A percentile compares a stretch with the other conserved stretches of the same genome.
phyloP scores from a whole-genome alignment of 768 basidiomycete species.

The Calocybe gangraenosa region DNA sequence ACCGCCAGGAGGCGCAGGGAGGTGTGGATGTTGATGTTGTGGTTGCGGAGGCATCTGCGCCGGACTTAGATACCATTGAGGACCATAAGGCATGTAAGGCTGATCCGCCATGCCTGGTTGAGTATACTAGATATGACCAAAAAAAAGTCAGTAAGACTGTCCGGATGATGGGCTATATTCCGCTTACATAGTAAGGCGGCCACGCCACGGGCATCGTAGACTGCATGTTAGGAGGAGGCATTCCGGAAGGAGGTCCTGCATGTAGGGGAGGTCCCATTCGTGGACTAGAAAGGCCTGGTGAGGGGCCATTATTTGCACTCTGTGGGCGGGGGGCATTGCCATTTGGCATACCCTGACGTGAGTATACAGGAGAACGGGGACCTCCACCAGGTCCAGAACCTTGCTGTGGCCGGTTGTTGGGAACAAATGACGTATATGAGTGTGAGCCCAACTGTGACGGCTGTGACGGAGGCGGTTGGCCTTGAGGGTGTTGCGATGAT shows the following conservation, averaged over 20 bases:
- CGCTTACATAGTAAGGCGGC: slow-evolving; percentile 57
- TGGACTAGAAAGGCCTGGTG: slow-evolving; percentile 60
- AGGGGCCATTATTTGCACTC: slow-evolving; percentile 52
- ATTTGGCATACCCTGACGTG: slow-evolving; percentile 54
- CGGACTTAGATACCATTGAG: slow-evolving; percentile 36
- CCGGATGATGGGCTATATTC: slow-evolving; percentile 2
- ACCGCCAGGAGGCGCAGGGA: slow-evolving; percentile 41
- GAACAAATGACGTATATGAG: slow-evolving; percentile 45
- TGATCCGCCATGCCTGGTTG: slow-evolving; percentile 24
- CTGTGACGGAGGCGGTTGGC: slow-evolving; percentile 34
- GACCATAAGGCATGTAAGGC: slow-evolving; percentile 40
- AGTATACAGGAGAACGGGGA: slow-evolving; percentile 65
- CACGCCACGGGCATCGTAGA: slow-evolving; percentile 38
- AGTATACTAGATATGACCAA: slow-evolving; percentile 31
- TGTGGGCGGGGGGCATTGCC: slow-evolving; percentile 53
- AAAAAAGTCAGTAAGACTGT: slow-evolving; percentile 5
- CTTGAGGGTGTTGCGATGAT: slow-evolving; percentile 29
- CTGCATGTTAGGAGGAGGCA: slow-evolving; percentile 39
- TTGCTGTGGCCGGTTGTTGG: slow-evolving; percentile 38
- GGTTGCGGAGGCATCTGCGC: slow-evolving; percentile 32
- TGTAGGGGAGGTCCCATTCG: slow-evolving; percentile 60
- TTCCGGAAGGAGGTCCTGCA: slow-evolving; percentile 45
- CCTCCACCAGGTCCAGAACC: slow-evolving; percentile 42
- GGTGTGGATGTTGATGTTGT: slow-evolving; percentile 46
- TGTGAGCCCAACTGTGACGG: slow-evolving; percentile 40